Evolutionary conservation across 2,329 filamentous ascomycete species (phyloP).

Genomic region (Trichophyton verrucosum): DNA sequence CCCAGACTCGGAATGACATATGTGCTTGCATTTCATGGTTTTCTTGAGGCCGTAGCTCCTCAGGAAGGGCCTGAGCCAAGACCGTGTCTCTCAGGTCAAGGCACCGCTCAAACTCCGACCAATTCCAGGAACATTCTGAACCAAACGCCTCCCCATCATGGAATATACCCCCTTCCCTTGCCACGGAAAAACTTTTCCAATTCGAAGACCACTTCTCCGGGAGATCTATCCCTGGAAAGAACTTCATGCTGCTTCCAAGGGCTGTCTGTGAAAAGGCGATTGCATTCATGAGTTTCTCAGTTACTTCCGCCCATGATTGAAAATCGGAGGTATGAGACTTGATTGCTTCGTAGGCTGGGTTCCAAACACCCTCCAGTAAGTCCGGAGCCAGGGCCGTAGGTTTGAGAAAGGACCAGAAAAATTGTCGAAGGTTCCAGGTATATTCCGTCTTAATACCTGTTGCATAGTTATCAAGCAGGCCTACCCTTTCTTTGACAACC

Average conservation of each 20-base stretch:
- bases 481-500: background rate
- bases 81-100: background rate
- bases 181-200: background rate
- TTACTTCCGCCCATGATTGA: background rate
- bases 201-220: background rate
- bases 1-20: background rate
- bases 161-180: background rate
- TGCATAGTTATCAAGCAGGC: background rate
- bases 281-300: background rate
- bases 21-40: background rate
- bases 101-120: background rate
- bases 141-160: background rate
- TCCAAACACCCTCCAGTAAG: background rate
- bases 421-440: background rate
- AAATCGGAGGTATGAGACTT: background rate
- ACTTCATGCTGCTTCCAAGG: background rate
- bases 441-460: background rate
- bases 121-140: conserved; percentile 1
- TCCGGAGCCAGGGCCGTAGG: background rate
- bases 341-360: background rate
- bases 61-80: background rate
- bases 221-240: background rate
- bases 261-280: background rate
- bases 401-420: background rate
- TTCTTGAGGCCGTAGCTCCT: background rate